Percentiles rank a stretch among this genome's conserved stretches.
These are phyloP conservation scores for Ceriops zippeliana DNA, from an alignment of 345 rosid genomes.

Conservation along the genomic window DNA sequence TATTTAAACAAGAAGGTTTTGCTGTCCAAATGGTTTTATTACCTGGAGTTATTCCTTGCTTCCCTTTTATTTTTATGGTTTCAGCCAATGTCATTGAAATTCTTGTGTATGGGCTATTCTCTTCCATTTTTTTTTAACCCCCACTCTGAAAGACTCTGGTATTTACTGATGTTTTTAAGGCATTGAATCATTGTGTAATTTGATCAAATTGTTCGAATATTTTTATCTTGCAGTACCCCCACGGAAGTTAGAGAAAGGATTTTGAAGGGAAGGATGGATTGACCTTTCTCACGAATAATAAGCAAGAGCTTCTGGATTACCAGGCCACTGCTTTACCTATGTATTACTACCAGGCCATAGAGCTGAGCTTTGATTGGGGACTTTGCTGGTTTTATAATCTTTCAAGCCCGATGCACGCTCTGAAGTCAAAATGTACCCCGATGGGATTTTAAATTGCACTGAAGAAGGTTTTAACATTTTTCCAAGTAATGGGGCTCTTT, in stretches of 20 bases:
- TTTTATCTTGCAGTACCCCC: constrained; percentile 58
- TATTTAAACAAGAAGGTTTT: not conserved
- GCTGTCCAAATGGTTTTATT: not conserved
- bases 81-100: not conserved
- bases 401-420: too few species aligned
- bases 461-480: too few species aligned
- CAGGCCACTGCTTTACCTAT: too few species aligned
- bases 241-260: constrained; percentile 78
- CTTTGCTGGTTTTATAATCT: too few species aligned
- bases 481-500: too few species aligned
- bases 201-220: not conserved
- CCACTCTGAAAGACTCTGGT: not conserved
- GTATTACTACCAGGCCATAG: too few species aligned
- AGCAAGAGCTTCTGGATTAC: not conserved
- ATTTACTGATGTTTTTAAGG: not conserved
- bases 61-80: not conserved
- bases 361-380: too few species aligned
- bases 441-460: too few species aligned
- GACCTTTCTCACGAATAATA: constrained; percentile 16
- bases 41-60: not conserved
- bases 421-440: too few species aligned
- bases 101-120: too few species aligned
- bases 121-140: not conserved
- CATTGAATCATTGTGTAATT: not conserved
- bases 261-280: constrained; percentile 98